Percentiles rank a stretch among this genome's conserved stretches.
These are phyloP conservation scores for Hypoxylon fragiforme DNA, from an alignment of 495 filamentous ascomycete species.

Conservation along the genomic window DNA sequence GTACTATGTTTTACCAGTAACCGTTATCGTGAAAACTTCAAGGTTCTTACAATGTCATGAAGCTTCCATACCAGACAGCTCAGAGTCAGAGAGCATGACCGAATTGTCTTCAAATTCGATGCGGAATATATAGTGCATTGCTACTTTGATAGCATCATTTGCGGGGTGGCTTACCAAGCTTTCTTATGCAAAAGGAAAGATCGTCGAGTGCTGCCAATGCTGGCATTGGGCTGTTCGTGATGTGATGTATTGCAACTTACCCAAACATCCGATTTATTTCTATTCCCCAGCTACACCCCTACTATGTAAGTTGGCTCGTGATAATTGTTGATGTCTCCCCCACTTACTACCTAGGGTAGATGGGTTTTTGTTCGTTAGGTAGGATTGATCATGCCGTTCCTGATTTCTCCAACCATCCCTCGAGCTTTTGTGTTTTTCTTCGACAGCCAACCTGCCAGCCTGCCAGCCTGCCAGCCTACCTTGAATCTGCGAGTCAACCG, in stretches of 20 bases:
- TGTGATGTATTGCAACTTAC: constrained; percentile 23
- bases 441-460: no score
- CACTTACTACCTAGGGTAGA: no score
- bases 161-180: constrained; percentile 17
- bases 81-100: constrained; percentile 2
- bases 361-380: no score
- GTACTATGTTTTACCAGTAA: no score
- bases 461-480: no score
- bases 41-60: neutral
- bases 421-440: constrained; percentile 3
- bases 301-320: constrained; percentile 27
- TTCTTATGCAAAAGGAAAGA: constrained; percentile 18
- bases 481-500: no score
- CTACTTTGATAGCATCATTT: constrained; percentile 27
- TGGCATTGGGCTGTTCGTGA: constrained; percentile 17
- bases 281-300: constrained; percentile 15
- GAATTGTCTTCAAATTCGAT: constrained; percentile 23
- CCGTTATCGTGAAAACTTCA: no score
- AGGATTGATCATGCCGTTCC: no score
- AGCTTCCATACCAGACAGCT: neutral
- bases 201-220: constrained; percentile 10
- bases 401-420: constrained; percentile 2
- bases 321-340: constrained; percentile 18
- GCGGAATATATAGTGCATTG: constrained; percentile 12
- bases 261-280: neutral